These are phyloP conservation scores for Prunella vulgaris DNA, from an alignment of 257 asterid species.

Conservation along the genomic window DNA sequence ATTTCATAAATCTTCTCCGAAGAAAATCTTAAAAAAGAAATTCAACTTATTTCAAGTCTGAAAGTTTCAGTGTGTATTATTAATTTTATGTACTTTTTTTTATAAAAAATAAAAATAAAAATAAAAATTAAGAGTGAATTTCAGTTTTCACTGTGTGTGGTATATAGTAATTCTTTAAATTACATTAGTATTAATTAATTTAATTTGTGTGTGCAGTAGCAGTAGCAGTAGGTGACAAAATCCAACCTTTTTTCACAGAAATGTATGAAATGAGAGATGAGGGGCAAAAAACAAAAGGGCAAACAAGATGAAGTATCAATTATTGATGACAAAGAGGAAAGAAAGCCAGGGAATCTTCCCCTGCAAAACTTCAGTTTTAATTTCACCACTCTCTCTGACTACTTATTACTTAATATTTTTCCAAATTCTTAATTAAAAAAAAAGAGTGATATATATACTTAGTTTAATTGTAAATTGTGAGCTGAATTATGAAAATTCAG, in stretches of 20 bases:
- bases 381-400: slow-evolving; percentile 22
- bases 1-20: no score
- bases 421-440: no score
- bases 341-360: slow-evolving; percentile 29
- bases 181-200: not conserved
- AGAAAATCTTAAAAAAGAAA: no score
- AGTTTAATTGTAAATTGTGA: no score
- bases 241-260: slow-evolving; percentile 21
- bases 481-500: not conserved
- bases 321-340: slow-evolving; percentile 29
- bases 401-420: not conserved
- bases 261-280: slow-evolving; percentile 18
- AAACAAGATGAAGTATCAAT: slow-evolving; percentile 32
- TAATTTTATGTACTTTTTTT: not conserved
- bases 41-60: not conserved
- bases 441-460: no score
- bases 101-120: not conserved
- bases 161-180: not conserved
- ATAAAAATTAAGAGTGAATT: not conserved
- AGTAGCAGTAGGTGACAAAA: slow-evolving; percentile 35
- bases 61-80: slow-evolving; percentile 18
- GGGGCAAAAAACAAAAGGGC: slow-evolving; percentile 29
- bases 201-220: no score
- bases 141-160: not conserved
- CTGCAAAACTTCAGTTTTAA: slow-evolving; percentile 24